Evolutionary conservation across 2,329 filamentous ascomycete species (phyloP).

Genomic region (Fusarium tupiense): DNA sequence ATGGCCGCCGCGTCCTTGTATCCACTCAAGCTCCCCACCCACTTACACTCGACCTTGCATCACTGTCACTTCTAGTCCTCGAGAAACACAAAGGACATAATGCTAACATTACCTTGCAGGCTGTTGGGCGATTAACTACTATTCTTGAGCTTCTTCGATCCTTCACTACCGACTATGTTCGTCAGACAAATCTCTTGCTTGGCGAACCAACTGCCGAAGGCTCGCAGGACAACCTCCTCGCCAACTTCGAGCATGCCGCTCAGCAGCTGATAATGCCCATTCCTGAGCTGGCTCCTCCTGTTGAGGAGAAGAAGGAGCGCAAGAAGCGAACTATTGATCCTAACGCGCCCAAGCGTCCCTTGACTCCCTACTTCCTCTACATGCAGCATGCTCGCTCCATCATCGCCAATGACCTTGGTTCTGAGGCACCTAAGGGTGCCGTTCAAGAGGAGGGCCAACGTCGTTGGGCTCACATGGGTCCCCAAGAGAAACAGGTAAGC

Average conservation of each 20-base stretch:
- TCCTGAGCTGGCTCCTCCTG: constrained; percentile 55
- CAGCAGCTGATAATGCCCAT: constrained; percentile 57
- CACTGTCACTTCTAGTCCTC: neutral
- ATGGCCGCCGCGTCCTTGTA: constrained; percentile 29
- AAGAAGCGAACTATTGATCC: constrained; percentile 90
- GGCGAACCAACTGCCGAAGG: constrained; percentile 67
- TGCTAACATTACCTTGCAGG: constrained; percentile 55
- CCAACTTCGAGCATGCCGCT: constrained; percentile 64
- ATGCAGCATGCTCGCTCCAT: constrained; percentile 87
- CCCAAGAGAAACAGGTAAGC: constrained; percentile 72
- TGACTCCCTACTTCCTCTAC: constrained; percentile 96
- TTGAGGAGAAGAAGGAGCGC: constrained; percentile 83
- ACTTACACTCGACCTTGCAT: constrained; percentile 9
- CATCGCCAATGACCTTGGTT: constrained; percentile 81
- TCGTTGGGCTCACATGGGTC: constrained; percentile 82
- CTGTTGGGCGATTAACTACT: constrained; percentile 71
- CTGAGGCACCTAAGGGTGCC: constrained; percentile 82
- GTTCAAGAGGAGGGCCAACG: constrained; percentile 88
- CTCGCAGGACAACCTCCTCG: constrained; percentile 55
- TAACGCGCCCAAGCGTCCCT: constrained; percentile 91
- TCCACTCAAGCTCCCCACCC: constrained; percentile 24
- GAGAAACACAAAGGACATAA: neutral
- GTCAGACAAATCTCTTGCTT: constrained; percentile 86
- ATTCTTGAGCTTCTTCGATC: constrained; percentile 83
- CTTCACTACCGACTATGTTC: constrained; percentile 84